Percentiles rank a stretch among this genome's conserved stretches.
Evolutionary conservation across 129 eudicot species (phyloP).

Genomic region (Solidago caesia): DNA sequence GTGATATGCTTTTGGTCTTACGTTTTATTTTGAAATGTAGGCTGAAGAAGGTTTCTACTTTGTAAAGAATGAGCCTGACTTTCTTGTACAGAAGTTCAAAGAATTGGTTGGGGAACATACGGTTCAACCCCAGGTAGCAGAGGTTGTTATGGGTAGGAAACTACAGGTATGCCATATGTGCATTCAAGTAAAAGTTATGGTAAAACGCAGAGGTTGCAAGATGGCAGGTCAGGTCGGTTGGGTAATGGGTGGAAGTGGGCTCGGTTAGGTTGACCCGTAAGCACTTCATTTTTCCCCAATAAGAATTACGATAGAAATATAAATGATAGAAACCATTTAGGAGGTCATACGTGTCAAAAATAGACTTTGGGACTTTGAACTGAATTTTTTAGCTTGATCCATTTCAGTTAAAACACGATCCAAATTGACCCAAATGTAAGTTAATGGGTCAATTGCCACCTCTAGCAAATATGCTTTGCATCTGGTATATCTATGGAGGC

Average conservation of each 20-base stretch:
- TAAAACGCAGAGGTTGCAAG: constrained; percentile 4
- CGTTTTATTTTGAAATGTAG: constrained; percentile 38
- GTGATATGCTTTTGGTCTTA: neutral
- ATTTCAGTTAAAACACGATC: neutral
- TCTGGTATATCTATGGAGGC: neutral
- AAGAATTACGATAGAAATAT: neutral
- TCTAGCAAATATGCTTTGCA: constrained; percentile 9
- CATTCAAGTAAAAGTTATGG: neutral
- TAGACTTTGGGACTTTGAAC: neutral
- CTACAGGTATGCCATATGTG: constrained; percentile 52
- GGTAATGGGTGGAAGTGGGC: constrained; percentile 3
- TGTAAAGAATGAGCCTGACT: constrained; percentile 45
- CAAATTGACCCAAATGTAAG: neutral
- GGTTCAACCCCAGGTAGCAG: constrained; percentile 67
- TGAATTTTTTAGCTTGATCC: neutral
- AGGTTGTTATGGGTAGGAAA: constrained; percentile 98
- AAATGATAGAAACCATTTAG: neutral
- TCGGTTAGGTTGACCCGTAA: neutral
- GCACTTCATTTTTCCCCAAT: neutral
- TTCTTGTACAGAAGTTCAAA: constrained; percentile 65
- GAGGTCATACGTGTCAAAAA: no score
- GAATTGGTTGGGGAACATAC: constrained; percentile 56
- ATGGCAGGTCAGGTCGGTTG: neutral
- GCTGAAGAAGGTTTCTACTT: constrained; percentile 94
- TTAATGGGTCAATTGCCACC: constrained; percentile 15